A percentile compares a stretch with the other conserved stretches of the same genome.
phyloP scores from a whole-genome alignment of 2,329 filamentous ascomycete genomes.

The Penicillium janthinellum region DNA sequence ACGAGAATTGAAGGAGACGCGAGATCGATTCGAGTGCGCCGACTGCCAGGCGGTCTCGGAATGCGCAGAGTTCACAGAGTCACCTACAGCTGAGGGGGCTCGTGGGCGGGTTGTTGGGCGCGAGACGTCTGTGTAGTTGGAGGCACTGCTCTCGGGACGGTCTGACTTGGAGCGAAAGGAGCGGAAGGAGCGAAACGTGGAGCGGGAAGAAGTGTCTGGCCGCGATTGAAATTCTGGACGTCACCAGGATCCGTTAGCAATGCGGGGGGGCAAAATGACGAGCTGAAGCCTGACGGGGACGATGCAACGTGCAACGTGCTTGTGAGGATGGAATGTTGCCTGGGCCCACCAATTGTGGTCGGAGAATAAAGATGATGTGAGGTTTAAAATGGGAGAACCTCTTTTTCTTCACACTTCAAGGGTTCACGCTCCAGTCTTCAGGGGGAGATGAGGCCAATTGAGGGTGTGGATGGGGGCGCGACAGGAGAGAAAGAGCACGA shows the following conservation, averaged over 20 bases:
- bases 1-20: constrained; percentile 41
- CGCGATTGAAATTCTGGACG: constrained; percentile 33
- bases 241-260: constrained; percentile 28
- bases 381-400: not conserved
- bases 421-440: not conserved
- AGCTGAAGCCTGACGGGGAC: not conserved
- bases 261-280: constrained; percentile 21
- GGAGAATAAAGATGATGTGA: constrained; percentile 11
- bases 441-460: not conserved
- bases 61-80: constrained; percentile 23
- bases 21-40: constrained; percentile 35
- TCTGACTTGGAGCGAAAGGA: constrained; percentile 33
- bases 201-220: constrained; percentile 37
- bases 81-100: constrained; percentile 29
- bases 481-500: not conserved
- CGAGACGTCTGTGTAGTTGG: constrained; percentile 30
- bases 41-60: constrained; percentile 21
- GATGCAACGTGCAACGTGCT: constrained; percentile 9
- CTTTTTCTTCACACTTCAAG: not conserved
- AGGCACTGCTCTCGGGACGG: constrained; percentile 34
- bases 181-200: constrained; percentile 35
- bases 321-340: not conserved
- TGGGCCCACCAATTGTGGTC: constrained; percentile 1
- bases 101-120: constrained; percentile 23
- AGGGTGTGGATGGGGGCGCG: not conserved